Percentiles rank a stretch among this genome's conserved stretches.
Evolutionary conservation across 257 asterid species (phyloP).

Genomic region (Solanum sejunctum): DNA sequence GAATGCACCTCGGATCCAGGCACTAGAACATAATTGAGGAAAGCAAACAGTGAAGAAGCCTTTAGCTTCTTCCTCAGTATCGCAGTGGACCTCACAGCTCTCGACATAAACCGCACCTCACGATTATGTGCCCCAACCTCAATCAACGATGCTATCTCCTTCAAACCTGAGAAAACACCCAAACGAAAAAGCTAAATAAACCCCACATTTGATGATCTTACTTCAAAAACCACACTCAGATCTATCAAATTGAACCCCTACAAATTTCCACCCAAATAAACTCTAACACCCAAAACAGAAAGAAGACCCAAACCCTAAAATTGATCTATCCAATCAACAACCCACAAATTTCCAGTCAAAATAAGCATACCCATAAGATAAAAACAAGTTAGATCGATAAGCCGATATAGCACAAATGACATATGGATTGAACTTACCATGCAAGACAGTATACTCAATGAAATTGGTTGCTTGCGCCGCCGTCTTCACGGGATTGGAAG

Average conservation of each 20-base stretch:
- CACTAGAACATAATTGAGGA: constrained; percentile 41
- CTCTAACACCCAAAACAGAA: not conserved
- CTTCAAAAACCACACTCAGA: not conserved
- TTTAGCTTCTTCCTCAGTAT: constrained; percentile 63
- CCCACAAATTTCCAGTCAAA: not conserved
- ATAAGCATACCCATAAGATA: not conserved
- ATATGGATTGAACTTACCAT: constrained; percentile 21
- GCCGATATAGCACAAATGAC: not conserved
- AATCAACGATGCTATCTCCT: constrained; percentile 58
- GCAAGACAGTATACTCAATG: constrained; percentile 34
- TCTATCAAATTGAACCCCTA: not conserved
- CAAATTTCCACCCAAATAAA: not conserved
- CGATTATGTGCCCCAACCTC: constrained; percentile 77
- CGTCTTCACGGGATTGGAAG: constrained; percentile 19
- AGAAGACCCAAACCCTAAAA: not conserved
- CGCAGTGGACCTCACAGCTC: constrained; percentile 64
- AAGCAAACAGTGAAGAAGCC: constrained; percentile 42
- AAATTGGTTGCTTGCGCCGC: not conserved
- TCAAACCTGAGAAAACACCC: constrained; percentile 36
- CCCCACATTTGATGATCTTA: not conserved
- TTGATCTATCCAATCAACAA: not conserved
- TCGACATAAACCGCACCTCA: constrained; percentile 58
- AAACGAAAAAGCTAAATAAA: not conserved
- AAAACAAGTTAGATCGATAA: not conserved
- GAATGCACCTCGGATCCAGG: constrained; percentile 68